These are phyloP conservation scores for Stentor roeselii DNA, from an alignment of 73 alveolate species.

Conservation along the genomic window DNA sequence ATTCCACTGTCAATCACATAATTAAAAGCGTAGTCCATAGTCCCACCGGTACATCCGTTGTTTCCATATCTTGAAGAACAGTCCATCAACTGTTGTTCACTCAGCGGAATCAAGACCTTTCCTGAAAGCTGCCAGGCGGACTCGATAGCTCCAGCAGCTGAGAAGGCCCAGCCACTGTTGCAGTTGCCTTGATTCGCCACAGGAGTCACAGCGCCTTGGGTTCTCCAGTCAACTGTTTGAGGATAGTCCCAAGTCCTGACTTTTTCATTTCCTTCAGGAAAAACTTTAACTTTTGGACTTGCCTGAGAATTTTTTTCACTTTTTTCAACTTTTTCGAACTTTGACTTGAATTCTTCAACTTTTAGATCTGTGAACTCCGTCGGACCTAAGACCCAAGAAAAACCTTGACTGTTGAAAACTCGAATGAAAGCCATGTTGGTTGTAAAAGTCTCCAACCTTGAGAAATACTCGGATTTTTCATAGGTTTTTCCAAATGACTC, in stretches of 20 bases:
- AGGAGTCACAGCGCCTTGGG: slow-evolving; percentile 61
- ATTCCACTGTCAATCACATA: slow-evolving; percentile 35
- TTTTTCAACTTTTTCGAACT: not conserved
- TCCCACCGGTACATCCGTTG: slow-evolving; percentile 78
- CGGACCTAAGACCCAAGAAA: not conserved
- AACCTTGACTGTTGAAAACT: not conserved
- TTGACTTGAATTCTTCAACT: not conserved
- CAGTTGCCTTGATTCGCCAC: slow-evolving; percentile 72
- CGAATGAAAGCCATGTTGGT: not conserved
- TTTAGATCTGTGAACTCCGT: not conserved
- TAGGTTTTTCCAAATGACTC: not conserved
- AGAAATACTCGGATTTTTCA: not conserved
- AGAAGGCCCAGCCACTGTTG: slow-evolving; percentile 86
- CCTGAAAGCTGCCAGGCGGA: slow-evolving; percentile 42
- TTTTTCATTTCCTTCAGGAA: too few species aligned
- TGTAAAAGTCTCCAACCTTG: not conserved
- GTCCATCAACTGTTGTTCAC: slow-evolving; percentile 59
- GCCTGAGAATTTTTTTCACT: not conserved
- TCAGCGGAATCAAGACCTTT: slow-evolving; percentile 33
- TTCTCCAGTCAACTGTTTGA: slow-evolving; percentile 58
- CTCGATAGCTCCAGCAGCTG: slow-evolving; percentile 83
- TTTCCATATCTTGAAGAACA: slow-evolving; percentile 44
- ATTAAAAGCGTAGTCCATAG: slow-evolving; percentile 37
- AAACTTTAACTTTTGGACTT: not conserved
- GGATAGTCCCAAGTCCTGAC: too few species aligned